Conservation (phyloP, 495 filamentous ascomycete genomes). For the Aspergillus heteromorphus region DNA sequence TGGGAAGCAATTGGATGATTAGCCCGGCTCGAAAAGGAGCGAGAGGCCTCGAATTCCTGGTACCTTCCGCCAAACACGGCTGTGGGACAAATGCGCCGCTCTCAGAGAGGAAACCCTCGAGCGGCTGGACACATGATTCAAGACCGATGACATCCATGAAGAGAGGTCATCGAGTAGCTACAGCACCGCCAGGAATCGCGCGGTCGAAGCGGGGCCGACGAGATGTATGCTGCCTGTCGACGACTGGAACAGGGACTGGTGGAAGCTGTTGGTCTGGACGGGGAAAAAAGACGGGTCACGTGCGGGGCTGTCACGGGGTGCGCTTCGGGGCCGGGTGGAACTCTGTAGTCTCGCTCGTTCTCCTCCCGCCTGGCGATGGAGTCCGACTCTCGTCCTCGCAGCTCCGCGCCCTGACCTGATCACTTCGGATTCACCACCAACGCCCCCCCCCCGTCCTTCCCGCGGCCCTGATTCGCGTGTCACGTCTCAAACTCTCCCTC, state of each 20-base stretch:
- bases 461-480: slow-evolving; percentile 1
- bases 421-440: too few relatives aligned
- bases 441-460: too few relatives aligned
- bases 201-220: background rate
- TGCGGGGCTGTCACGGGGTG: slow-evolving; percentile 36
- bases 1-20: background rate
- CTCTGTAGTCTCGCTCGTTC: slow-evolving; percentile 15
- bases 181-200: background rate
- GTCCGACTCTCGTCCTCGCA: background rate
- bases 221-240: background rate
- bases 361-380: background rate
- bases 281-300: slow-evolving; percentile 33
- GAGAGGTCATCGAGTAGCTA: slow-evolving; percentile 10
- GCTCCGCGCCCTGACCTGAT: background rate
- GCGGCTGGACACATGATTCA: slow-evolving; percentile 39
- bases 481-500: background rate
- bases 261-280: slow-evolving; percentile 1
- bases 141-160: slow-evolving; percentile 50
- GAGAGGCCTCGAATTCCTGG: background rate
- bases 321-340: slow-evolving; percentile 29
- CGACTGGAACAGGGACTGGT: background rate
- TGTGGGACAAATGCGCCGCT: slow-evolving; percentile 25
- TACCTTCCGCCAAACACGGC: slow-evolving; percentile 27
- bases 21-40: background rate
- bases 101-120: slow-evolving; percentile 36